A percentile compares a stretch with the other conserved stretches of the same genome.
These are phyloP conservation scores for Pyrus bretschneideri DNA, from an alignment of 306 rosid genomes.

Conservation along the genomic window DNA sequence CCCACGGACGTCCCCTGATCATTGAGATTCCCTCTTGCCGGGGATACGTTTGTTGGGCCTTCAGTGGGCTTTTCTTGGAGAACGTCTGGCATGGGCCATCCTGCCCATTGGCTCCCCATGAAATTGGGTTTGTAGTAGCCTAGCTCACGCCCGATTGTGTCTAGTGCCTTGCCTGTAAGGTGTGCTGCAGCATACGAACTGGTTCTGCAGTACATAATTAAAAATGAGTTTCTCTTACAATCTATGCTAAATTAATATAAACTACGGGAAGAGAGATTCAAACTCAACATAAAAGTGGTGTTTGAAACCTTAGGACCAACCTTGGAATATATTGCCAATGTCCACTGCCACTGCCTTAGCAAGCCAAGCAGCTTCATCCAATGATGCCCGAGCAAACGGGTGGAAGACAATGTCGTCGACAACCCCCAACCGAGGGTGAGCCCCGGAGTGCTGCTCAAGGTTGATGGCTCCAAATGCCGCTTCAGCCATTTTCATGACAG, in stretches of 20 bases:
- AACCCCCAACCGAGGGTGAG: constrained; percentile 75
- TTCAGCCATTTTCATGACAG: constrained; percentile 60
- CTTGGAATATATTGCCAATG: constrained; percentile 57
- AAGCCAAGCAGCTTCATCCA: constrained; percentile 79
- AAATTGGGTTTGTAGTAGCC: constrained; percentile 50
- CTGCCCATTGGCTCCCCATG: constrained; percentile 80
- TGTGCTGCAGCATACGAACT: constrained; percentile 75
- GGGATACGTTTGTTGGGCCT: constrained; percentile 49
- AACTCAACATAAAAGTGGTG: neutral
- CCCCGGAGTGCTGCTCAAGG: constrained; percentile 63
- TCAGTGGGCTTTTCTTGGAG: constrained; percentile 53
- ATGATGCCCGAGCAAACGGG: constrained; percentile 53
- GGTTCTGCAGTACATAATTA: constrained; percentile 35
- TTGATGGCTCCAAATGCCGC: constrained; percentile 58
- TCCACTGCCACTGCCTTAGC: constrained; percentile 71
- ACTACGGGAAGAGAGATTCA: neutral
- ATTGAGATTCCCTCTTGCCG: constrained; percentile 57
- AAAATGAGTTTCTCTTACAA: too few relatives aligned
- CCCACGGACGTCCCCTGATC: constrained; percentile 82
- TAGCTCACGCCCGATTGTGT: constrained; percentile 63
- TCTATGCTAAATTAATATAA: too few relatives aligned
- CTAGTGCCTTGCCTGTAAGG: constrained; percentile 66
- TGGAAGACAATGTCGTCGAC: constrained; percentile 86
- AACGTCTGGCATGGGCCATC: constrained; percentile 59
- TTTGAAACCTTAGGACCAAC: constrained; percentile 19